A percentile compares a stretch with the other conserved stretches of the same genome.
phyloP scores from a whole-genome alignment of 73 alveolate genomes.

The Halteria grandinella region DNA sequence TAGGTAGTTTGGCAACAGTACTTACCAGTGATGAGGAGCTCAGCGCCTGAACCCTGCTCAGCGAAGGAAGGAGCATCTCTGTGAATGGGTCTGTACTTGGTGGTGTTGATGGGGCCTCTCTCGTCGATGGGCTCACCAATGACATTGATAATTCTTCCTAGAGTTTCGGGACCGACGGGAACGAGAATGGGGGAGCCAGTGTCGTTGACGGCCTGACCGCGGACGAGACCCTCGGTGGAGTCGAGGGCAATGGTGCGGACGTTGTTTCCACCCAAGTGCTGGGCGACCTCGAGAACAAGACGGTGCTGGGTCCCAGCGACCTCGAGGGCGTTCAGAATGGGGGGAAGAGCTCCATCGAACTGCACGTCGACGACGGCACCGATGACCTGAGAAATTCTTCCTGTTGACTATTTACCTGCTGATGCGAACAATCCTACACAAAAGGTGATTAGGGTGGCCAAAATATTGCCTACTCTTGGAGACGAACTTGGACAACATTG shows the following conservation, averaged over 20 bases:
- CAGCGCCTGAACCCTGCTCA: conserved; percentile 92
- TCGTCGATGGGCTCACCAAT: conserved; percentile 98
- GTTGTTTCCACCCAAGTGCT: conserved; percentile 93
- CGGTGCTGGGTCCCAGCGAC: conserved; percentile 84
- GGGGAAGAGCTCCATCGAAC: conserved; percentile 95
- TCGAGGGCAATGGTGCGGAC: conserved; percentile 98
- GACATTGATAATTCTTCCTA: conserved; percentile 96
- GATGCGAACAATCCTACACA: not conserved
- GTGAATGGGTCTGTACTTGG: conserved; percentile 88
- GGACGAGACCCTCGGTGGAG: conserved; percentile 96
- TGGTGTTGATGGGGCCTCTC: conserved; percentile 87
- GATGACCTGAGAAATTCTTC: conserved; percentile 92
- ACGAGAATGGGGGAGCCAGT: conserved; percentile 93
- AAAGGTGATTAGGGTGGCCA: not conserved
- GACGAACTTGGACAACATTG: conserved; percentile 37
- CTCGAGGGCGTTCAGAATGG: conserved; percentile 95
- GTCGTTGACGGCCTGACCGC: conserved; percentile 93
- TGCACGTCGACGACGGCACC: conserved; percentile 99
- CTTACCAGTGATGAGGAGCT: conserved; percentile 82
- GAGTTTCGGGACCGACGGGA: conserved; percentile 96
- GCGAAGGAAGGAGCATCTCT: conserved; percentile 96
- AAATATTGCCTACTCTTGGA: conserved; percentile 21
- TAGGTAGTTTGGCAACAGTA: too few species aligned
- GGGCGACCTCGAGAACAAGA: conserved; percentile 96
- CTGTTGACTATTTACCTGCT: conserved; percentile 10